Evolutionary conservation across 352 stramenopile species (phyloP).

Genomic region (Stephanocyclus meneghinianus): DNA sequence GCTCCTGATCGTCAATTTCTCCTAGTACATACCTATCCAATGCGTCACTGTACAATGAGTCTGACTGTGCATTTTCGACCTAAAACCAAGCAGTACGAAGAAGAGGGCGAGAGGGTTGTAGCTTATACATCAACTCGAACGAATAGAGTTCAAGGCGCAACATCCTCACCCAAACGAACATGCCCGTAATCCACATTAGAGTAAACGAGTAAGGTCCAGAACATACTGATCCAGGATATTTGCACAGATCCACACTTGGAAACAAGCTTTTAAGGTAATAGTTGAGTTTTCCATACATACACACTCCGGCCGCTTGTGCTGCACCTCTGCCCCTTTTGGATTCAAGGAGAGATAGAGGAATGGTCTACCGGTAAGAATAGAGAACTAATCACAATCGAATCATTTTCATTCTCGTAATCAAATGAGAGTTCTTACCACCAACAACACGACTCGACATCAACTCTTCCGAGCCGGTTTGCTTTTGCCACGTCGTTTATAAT

Average conservation of each 20-base stretch:
- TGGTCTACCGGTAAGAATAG: not conserved
- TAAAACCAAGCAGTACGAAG: not conserved
- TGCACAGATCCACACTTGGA: constrained; percentile 31
- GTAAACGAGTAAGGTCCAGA: constrained; percentile 29
- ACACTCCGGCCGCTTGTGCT: constrained; percentile 44
- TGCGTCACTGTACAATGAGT: constrained; percentile 13
- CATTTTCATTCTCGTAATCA: not conserved
- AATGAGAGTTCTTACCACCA: constrained; percentile 9
- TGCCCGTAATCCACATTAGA: constrained; percentile 41
- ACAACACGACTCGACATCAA: constrained; percentile 24
- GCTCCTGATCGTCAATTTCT: constrained; percentile 1
- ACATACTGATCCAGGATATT: constrained; percentile 45
- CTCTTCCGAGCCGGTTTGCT: constrained; percentile 14
- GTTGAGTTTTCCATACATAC: constrained; percentile 51
- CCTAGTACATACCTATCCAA: constrained; percentile 13
- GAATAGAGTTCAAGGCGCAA: no score
- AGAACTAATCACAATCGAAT: not conserved
- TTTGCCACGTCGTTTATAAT: constrained; percentile 29
- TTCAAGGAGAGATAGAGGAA: constrained; percentile 1
- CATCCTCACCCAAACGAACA: constrained; percentile 35
- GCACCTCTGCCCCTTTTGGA: constrained; percentile 21
- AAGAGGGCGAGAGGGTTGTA: not conserved
- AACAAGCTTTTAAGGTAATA: constrained; percentile 33
- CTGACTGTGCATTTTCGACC: constrained; percentile 7
- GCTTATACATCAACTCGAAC: not conserved